These are phyloP conservation scores for Stipa capillata DNA, from an alignment of 176 grass and related monocot species.

Conservation along the genomic window DNA sequence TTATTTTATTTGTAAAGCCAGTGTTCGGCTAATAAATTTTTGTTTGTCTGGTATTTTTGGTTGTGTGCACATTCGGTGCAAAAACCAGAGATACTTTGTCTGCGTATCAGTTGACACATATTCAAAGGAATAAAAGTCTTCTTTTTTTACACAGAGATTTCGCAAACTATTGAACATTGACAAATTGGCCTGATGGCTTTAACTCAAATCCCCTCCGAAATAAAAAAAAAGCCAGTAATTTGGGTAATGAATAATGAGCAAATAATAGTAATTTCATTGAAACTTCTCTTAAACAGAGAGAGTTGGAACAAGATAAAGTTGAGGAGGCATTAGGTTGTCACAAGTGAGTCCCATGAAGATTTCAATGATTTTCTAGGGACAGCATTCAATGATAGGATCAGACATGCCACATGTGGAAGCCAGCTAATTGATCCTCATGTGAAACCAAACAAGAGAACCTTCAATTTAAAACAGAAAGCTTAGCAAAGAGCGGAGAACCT, in stretches of 20 bases:
- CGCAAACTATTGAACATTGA: not conserved
- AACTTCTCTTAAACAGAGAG: not conserved
- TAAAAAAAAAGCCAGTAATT: not conserved
- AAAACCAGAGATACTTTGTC: too few relatives aligned
- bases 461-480: not conserved
- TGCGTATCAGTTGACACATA: too few relatives aligned
- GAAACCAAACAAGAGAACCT: not conserved
- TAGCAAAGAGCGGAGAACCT: not conserved
- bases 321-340: too few relatives aligned
- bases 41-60: too few relatives aligned
- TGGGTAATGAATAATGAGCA: not conserved
- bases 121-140: too few relatives aligned
- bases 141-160: too few relatives aligned
- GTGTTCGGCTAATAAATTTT: too few relatives aligned
- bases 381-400: too few relatives aligned
- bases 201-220: not conserved
- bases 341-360: not conserved
- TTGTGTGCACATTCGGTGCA: too few relatives aligned
- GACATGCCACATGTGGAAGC: too few relatives aligned
- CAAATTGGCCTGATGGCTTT: not conserved
- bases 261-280: too few relatives aligned
- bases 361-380: not conserved
- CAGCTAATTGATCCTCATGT: constrained; percentile 15
- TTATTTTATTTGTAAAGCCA: too few relatives aligned
- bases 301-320: not conserved